Evolutionary conservation across 345 rosid species (phyloP).

Genomic region (Hypericum androsaemum): DNA sequence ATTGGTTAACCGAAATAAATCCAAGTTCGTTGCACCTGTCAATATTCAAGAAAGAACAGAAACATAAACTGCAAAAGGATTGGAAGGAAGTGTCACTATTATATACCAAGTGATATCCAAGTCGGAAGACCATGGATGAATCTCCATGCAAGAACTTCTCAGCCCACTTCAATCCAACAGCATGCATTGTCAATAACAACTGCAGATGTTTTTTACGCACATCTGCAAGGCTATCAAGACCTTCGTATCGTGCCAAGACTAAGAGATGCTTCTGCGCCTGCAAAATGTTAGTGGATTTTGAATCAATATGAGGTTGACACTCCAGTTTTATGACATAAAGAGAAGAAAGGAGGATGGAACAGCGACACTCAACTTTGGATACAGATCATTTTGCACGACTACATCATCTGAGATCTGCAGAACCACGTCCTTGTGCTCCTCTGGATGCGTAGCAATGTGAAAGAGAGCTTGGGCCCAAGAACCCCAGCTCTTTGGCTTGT

Average conservation of each 20-base stretch:
- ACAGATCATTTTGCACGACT: conserved; percentile 64
- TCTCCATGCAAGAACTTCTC: conserved; percentile 58
- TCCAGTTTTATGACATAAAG: conserved; percentile 5
- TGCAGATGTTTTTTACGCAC: conserved; percentile 52
- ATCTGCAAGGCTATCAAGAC: conserved; percentile 62
- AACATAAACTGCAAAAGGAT: too few relatives aligned
- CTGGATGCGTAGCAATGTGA: conserved; percentile 65
- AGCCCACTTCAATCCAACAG: conserved; percentile 69
- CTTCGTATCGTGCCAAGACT: conserved; percentile 48
- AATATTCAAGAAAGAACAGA: too few relatives aligned
- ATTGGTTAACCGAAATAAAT: too few relatives aligned
- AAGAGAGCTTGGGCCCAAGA: conserved; percentile 80
- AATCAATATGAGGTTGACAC: neutral
- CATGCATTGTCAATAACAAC: conserved; percentile 50
- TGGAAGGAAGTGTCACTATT: neutral
- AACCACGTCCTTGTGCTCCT: conserved; percentile 41
- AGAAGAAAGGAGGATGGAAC: neutral
- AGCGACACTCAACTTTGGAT: conserved; percentile 54
- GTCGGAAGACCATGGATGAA: conserved; percentile 63
- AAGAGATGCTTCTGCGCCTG: conserved; percentile 76
- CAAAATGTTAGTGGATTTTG: conserved; percentile 3
- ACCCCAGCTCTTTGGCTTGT: conserved; percentile 40
- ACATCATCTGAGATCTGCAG: conserved; percentile 51
- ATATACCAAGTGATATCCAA: conserved; percentile 87
- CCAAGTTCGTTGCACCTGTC: too few relatives aligned